Evolutionary conservation across 805 yeast genomes (phyloP), one percentile per base, ranked within the genome.

Genomic region (Zygosaccharomyces gambellarensis): DNA sequence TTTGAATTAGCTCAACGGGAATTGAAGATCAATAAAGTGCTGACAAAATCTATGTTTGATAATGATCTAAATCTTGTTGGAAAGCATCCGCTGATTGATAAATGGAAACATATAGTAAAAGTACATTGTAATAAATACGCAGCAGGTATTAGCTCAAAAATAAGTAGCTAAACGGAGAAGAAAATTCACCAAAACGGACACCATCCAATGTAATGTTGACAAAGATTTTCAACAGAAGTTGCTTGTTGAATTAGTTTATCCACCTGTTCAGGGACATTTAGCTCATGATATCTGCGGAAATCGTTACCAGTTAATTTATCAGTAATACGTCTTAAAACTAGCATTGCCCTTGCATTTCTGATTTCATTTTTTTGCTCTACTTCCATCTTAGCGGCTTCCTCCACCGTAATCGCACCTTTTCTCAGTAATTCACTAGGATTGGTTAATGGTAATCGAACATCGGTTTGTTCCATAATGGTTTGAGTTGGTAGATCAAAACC

Each of bases 191-290:
- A 94, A 79, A 92, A 94, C 1, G 98, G 87, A 71, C 99, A 94
- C 99, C 99, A 94, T 17, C 99, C 99, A 53, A 94, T 86, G 64
- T 87, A 94, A 69, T 92, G 99, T 69, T 90, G 97, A 62, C 98
- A 94, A 48, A 94, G 71, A 60, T 94, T 94, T 64, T 94, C 98
- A 28, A 92, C 95, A 43, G 95, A 85, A 0, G 98, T 94, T 2
- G 99, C 98, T 65, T 94, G 97, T 60, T 87, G 95, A 45, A 94
- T 94, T 64, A 94, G 73, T 64, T 84, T 85, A 59, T 94, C 98
- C 34, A 94, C 98, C 68, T 94, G 99, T 2, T 85, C 81, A 1
- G 95, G 85, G 34, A 90, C 90, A 58, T 82, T 84, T 53, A 95
- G 72, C 36, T 85, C 90, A 41, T 75, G 74, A 51, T 74, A 74